phyloP scores from a whole-genome alignment of 1,139 yeast genomes.

The Kodamaea alishanica region DNA sequence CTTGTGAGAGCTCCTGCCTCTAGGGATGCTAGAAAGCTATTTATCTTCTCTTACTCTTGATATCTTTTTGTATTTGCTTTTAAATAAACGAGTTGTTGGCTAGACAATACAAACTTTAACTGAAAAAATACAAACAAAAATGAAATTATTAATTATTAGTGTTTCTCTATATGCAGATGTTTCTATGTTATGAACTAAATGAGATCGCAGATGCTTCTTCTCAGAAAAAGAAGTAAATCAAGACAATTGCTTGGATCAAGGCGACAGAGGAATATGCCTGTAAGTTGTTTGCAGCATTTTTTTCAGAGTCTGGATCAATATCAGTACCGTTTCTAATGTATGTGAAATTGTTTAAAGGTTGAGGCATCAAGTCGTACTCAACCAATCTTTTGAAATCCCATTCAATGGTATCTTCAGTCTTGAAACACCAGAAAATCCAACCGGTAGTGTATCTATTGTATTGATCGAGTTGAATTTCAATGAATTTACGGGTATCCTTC shows the following conservation, averaged over 20 bases:
- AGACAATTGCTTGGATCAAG: constrained; percentile 1
- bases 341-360: constrained; percentile 48
- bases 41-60: too few species aligned
- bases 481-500: constrained; percentile 48
- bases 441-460: constrained; percentile 44
- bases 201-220: not conserved
- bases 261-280: not conserved
- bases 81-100: too few species aligned
- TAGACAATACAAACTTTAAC: too few species aligned
- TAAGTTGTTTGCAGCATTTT: not conserved
- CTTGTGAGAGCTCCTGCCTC: too few species aligned
- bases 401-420: constrained; percentile 58
- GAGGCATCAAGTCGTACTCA: constrained; percentile 52
- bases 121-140: too few species aligned
- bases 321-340: constrained; percentile 41
- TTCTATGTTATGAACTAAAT: not conserved
- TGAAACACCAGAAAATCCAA: constrained; percentile 71
- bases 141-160: too few species aligned
- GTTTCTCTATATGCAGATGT: too few species aligned
- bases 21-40: too few species aligned
- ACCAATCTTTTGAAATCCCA: constrained; percentile 60
- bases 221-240: not conserved
- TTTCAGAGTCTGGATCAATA: constrained; percentile 14
- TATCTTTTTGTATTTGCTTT: too few species aligned
- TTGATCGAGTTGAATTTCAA: constrained; percentile 43